A percentile compares a stretch with the other conserved stretches of the same genome.
These are phyloP conservation scores for Chytriomyces confervae DNA, from an alignment of 192 early-diverging fungal genomes.

Conservation along the genomic window DNA sequence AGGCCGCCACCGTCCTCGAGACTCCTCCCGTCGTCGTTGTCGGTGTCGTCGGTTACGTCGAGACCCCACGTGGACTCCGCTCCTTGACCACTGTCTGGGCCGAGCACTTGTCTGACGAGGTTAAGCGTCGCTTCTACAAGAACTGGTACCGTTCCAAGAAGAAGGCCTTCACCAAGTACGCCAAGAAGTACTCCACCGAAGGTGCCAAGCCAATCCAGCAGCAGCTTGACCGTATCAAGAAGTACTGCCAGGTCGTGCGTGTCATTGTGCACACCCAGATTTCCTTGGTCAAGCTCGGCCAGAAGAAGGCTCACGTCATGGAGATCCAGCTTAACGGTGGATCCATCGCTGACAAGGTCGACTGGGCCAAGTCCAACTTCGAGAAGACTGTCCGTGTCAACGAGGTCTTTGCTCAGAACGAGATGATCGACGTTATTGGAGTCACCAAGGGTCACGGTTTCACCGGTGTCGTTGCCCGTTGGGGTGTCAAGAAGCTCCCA, in stretches of 20 bases:
- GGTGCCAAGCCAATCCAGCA: constrained; percentile 82
- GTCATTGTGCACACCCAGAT: constrained; percentile 99
- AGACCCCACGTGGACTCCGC: constrained; percentile 98
- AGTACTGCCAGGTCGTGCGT: constrained; percentile 98
- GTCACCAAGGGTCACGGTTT: constrained; percentile 99
- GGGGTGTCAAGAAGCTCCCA: constrained; percentile 99
- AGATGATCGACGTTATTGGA: constrained; percentile 98
- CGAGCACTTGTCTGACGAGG: constrained; percentile 95
- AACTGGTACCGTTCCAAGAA: constrained; percentile 99
- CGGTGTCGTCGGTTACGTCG: constrained; percentile 99
- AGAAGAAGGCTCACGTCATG: constrained; percentile 99
- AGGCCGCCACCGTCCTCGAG: constrained; percentile 98
- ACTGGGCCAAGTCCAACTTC: constrained; percentile 96
- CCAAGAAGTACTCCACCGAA: constrained; percentile 88
- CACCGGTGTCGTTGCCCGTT: constrained; percentile 98
- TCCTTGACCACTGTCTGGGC: constrained; percentile 99
- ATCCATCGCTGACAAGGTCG: constrained; percentile 93
- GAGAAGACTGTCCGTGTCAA: constrained; percentile 91
- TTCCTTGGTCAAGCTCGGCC: constrained; percentile 90
- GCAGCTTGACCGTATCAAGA: constrained; percentile 98
- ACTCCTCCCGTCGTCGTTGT: constrained; percentile 96
- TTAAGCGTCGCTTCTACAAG: constrained; percentile 99
- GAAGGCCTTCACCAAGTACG: constrained; percentile 99
- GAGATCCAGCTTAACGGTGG: constrained; percentile 99
- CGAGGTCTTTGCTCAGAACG: constrained; percentile 97